phyloP scores from a whole-genome alignment of 1,139 yeast genomes.

The Saccharomyces hybrid region DNA sequence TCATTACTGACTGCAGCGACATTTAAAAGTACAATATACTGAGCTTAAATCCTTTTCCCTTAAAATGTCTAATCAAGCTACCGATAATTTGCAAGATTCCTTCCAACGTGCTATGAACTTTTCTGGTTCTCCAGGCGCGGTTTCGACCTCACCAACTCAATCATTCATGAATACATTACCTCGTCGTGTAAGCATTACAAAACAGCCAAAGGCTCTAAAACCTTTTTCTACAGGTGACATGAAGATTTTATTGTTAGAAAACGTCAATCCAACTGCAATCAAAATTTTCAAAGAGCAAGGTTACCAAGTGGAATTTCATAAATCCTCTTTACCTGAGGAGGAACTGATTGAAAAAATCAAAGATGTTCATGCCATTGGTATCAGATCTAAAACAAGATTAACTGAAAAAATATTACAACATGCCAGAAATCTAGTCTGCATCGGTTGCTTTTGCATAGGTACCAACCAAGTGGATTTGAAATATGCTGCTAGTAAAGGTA shows the following conservation, averaged over 20 bases:
- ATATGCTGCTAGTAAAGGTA: slow-evolving; percentile 85
- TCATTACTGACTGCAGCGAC: no score
- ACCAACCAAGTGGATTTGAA: slow-evolving; percentile 95
- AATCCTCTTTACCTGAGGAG: slow-evolving; percentile 82
- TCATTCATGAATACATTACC: slow-evolving; percentile 37
- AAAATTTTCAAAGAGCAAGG: slow-evolving; percentile 82
- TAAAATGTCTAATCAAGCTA: slow-evolving; percentile 35
- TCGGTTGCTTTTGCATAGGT: slow-evolving; percentile 99
- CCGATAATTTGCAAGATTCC: slow-evolving; percentile 44
- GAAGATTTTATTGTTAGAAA: slow-evolving; percentile 82
- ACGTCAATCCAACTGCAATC: slow-evolving; percentile 87
- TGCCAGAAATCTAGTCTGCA: slow-evolving; percentile 80
- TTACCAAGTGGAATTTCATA: slow-evolving; percentile 92
- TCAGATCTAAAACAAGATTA: slow-evolving; percentile 90
- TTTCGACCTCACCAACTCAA: slow-evolving; percentile 50
- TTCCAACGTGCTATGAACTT: slow-evolving; percentile 45
- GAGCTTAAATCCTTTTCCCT: neutral
- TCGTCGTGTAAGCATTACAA: slow-evolving; percentile 31
- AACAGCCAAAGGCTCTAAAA: slow-evolving; percentile 41
- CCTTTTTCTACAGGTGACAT: slow-evolving; percentile 51
- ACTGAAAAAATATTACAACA: slow-evolving; percentile 70
- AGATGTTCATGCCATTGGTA: slow-evolving; percentile 94
- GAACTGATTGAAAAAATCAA: slow-evolving; percentile 90
- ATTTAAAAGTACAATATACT: neutral
- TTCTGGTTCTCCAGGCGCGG: slow-evolving; percentile 53